These are phyloP conservation scores for Paramecium tetraurelia DNA, from an alignment of 73 alveolate species.

Conservation along the genomic window DNA sequence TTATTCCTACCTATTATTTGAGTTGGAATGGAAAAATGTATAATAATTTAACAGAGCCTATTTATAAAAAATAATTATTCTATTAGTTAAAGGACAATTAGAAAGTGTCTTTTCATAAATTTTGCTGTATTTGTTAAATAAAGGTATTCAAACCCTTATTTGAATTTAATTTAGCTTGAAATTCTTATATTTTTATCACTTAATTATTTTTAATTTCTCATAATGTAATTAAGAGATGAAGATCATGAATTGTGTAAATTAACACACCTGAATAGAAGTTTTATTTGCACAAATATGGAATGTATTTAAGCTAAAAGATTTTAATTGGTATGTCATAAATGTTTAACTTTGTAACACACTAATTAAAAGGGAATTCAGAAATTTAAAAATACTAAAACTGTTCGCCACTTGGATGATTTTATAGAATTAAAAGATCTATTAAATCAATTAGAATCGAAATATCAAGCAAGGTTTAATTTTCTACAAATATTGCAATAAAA, in stretches of 20 bases:
- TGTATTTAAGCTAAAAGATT: neutral
- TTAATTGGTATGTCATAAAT: neutral
- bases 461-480: neutral
- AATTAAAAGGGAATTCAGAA: neutral
- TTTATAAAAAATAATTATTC: no score
- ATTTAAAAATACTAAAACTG: neutral
- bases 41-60: no score
- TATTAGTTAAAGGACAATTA: no score
- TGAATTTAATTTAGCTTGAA: no score
- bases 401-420: slow-evolving; percentile 3
- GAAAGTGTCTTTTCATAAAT: no score
- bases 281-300: neutral
- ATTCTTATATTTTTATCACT: neutral
- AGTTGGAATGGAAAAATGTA: no score
- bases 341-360: neutral
- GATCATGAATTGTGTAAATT: neutral
- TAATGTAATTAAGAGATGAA: neutral
- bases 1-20: no score
- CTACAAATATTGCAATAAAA: neutral
- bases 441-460: neutral
- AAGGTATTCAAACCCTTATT: no score
- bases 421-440: neutral
- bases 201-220: neutral
- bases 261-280: neutral
- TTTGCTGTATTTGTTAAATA: no score